Conservation (phyloP, 1,284 basidiomycete genomes). For the Sanghuangporus weigelae region DNA sequence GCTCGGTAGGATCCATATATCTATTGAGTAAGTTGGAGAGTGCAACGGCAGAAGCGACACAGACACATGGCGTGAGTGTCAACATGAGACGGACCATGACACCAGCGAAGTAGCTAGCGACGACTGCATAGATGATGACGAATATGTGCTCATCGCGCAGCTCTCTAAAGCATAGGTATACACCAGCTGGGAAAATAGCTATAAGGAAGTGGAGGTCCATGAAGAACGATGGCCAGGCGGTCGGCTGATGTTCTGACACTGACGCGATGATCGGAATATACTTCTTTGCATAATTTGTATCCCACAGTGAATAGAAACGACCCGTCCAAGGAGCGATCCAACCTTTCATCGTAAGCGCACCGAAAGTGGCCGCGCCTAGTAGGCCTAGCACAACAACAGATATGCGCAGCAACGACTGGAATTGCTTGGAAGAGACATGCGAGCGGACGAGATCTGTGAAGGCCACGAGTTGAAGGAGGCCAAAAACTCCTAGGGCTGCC, state of each 20-base stretch:
- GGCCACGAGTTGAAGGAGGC: slow-evolving; percentile 93
- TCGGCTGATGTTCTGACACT: slow-evolving; percentile 99
- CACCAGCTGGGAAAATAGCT: slow-evolving; percentile 96
- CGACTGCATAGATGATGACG: slow-evolving; percentile 96
- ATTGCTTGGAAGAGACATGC: slow-evolving; percentile 91
- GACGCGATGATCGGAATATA: slow-evolving; percentile 99
- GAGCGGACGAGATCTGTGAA: slow-evolving; percentile 88
- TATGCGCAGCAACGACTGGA: slow-evolving; percentile 75
- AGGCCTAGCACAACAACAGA: slow-evolving; percentile 68
- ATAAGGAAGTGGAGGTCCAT: slow-evolving; percentile 98
- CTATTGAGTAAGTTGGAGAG: slow-evolving; percentile 86
- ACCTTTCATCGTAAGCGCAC: slow-evolving; percentile 85
- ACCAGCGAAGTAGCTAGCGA: slow-evolving; percentile 97
- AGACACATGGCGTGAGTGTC: slow-evolving; percentile 88
- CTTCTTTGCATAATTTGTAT: slow-evolving; percentile 98
- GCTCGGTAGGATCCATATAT: slow-evolving; percentile 75
- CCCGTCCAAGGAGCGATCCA: slow-evolving; percentile 99
- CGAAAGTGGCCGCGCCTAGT: slow-evolving; percentile 70
- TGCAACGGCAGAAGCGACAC: slow-evolving; percentile 88
- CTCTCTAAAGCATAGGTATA: slow-evolving; percentile 90
- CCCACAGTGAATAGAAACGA: slow-evolving; percentile 99
- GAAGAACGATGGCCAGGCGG: slow-evolving; percentile 99
- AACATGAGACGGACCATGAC: slow-evolving; percentile 99
- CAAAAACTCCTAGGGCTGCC: slow-evolving; percentile 96
- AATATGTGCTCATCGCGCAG: slow-evolving; percentile 97